Evolutionary conservation across 2,329 filamentous ascomycete genomes (phyloP), one percentile per base, ranked within the genome.

Genomic region (Pyrenophora tritici-repentis): DNA sequence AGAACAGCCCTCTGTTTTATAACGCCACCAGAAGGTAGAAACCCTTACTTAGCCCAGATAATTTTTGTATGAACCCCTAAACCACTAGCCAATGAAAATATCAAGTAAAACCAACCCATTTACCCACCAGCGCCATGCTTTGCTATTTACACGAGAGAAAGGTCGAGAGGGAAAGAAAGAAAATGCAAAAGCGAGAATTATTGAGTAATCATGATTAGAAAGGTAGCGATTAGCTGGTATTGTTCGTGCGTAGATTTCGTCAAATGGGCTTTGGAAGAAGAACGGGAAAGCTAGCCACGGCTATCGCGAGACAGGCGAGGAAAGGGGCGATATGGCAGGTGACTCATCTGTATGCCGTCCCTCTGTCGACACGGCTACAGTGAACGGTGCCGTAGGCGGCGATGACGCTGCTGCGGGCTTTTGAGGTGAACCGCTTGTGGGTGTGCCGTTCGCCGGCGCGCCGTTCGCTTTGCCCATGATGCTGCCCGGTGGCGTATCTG

Each of bases 401-500:
- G 22, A 33, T 40, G 16, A 42, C 42, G 17, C 33, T 41, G 22
- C 35, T 40, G 14, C 34, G n/a, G 35, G 22, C 22, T 24, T 24
- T 24, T 7, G 2, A 24, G 22, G 22, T 2, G 22, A 7, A 24
- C 22, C 18, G 24, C 42, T 46, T 17, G 43, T 36, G n/a, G 38
- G 18, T 22, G 42, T 42, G 7, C 59, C 62, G 17, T 63, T 62
- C 12, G 46, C n/a, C n/a, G 44, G 35, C 10, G 46, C 16, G 8
- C 24, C 8, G 20, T 35, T 22, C 9, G 32, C 17, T 12, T 14
- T 18, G 20, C 39, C 16, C 12, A 36, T 46, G 4, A 31, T 32
- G 14, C 29, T 31, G 10, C 61, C 59, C 7, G 63, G 59, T 9
- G 63, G 64, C 22, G 56, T 61, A 6, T 73, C 71, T 7, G 54